Evolutionary conservation across 306 rosid genomes (phyloP), one percentile per base, ranked within the genome.

Genomic region (Quercus ilex): DNA sequence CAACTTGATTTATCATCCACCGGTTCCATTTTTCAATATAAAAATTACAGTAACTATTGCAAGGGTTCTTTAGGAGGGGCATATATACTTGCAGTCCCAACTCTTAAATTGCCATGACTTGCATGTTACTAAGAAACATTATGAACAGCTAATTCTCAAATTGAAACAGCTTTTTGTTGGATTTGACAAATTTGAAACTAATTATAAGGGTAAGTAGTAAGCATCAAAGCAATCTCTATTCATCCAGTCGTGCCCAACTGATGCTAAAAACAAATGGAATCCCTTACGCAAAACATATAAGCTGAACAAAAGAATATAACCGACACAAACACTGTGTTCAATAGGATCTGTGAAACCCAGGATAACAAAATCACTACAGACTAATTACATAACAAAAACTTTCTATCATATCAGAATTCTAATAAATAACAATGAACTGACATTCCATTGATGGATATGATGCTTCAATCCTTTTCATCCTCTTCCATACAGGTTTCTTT

Each of bases 251-350:
- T 12, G 28, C 38, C 11, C 12, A 41, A 41, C 12, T 41, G 46
- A 41, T 41, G 46, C 46, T 41, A 41, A 41, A 41, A 41, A 41
- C 15, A 26, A 11, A 41, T 41, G 19, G 33, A 4, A 26, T 26
- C 28, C 35, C 69, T 62, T 26, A 2, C 3, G 53, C 17, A 49
- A 23, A 68, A 26, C 76, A 62, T 26, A 21, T 10, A 30, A 57
- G 76, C 77, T 46, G 43, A 78, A 65, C 55, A 65, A 59, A 72
- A 82, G 28, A 74, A 80, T 77, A 19, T 51, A 70, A 51, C 56
- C 79, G 81, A 4, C 79, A 69, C 26, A 3, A 15, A 56, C 19
- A 33, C 70, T 19, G 52, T 19, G 52, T 19, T 35, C 71, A 19
- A 8, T 19, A 67, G 71, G 26, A 67, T 67, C 5, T 9, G 52